Conservation (phyloP, 805 yeast genomes). For the Sungouiella blattae region DNA sequence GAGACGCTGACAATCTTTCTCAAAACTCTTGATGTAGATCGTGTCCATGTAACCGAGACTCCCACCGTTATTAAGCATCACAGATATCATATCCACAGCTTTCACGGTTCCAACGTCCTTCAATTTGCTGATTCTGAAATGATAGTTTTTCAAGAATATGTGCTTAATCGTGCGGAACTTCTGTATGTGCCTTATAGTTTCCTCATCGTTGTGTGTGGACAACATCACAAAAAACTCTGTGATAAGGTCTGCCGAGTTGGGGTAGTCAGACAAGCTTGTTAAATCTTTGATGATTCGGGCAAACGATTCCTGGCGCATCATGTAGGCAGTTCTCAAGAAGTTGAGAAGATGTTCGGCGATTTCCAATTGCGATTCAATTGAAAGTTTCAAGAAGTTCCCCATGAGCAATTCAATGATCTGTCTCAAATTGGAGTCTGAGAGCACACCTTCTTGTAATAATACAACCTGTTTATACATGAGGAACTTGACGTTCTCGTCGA, state of each 20-base stretch:
- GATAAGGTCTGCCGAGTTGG: constrained; percentile 12
- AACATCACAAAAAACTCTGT: constrained; percentile 29
- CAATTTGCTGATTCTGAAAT: constrained; percentile 18
- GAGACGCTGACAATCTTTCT: constrained; percentile 34
- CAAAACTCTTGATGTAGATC: constrained; percentile 31
- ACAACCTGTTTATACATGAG: constrained; percentile 32
- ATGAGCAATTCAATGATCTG: constrained; percentile 30
- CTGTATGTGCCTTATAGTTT: constrained; percentile 24
- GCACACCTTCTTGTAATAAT: constrained; percentile 25
- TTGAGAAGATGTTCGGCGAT: constrained; percentile 29
- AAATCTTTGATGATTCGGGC: constrained; percentile 13
- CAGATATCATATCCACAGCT: constrained; percentile 28
- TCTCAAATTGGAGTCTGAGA: constrained; percentile 31
- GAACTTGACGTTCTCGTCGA: constrained; percentile 22
- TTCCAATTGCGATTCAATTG: constrained; percentile 12
- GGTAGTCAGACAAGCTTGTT: constrained; percentile 16
- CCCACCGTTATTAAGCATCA: constrained; percentile 36
- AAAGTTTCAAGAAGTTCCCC: constrained; percentile 24
- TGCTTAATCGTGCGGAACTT: constrained; percentile 28
- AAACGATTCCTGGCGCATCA: constrained; percentile 29
- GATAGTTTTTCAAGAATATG: constrained; percentile 23
- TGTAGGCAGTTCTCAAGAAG: constrained; percentile 31
- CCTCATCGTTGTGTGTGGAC: constrained; percentile 35
- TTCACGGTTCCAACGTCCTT: constrained; percentile 10
- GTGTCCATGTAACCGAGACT: constrained; percentile 27